Evolutionary conservation across 352 stramenopile species (phyloP).

Genomic region (Sclerospora graminicola): DNA sequence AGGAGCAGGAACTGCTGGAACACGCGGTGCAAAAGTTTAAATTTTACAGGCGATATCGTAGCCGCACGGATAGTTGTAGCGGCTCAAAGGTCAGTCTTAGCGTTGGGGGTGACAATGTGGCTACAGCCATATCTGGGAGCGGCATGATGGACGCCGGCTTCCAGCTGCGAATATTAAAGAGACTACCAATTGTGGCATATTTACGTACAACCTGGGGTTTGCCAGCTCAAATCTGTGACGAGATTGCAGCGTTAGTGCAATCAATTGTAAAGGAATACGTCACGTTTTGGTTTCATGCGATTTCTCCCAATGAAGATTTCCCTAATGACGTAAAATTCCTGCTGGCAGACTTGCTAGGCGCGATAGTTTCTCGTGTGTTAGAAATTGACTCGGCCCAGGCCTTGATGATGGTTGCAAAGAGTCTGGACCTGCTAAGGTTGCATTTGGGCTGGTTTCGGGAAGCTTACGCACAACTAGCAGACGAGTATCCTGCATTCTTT

Average conservation of each 20-base stretch:
- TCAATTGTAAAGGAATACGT: conserved; percentile 54
- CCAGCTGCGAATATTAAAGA: conserved; percentile 45
- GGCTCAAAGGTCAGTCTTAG: conserved; percentile 2
- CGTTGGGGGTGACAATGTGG: conserved; percentile 1
- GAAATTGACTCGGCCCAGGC: conserved; percentile 64
- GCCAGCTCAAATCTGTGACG: conserved; percentile 44
- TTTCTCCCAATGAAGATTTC: conserved; percentile 63
- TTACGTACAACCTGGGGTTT: conserved; percentile 50
- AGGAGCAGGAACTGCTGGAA: conserved; percentile 54
- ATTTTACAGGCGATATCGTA: conserved; percentile 45
- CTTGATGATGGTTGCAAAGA: conserved; percentile 48
- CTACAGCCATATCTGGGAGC: not conserved
- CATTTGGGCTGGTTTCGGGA: conserved; percentile 77
- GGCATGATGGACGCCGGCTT: conserved; percentile 32
- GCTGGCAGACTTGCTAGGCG: conserved; percentile 50
- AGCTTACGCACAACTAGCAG: conserved; percentile 49
- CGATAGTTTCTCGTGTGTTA: conserved; percentile 39
- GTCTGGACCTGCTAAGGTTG: conserved; percentile 51
- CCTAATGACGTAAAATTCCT: conserved; percentile 53
- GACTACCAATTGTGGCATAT: conserved; percentile 45
- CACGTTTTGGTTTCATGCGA: conserved; percentile 46
- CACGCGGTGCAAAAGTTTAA: conserved; percentile 34
- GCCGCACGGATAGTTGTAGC: conserved; percentile 8
- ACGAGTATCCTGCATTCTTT: conserved; percentile 51
- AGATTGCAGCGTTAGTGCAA: conserved; percentile 42